Evolutionary conservation across 2,329 filamentous ascomycete species (phyloP), one percentile per base, ranked within the genome.

Genomic region (Colletotrichum somersetense): DNA sequence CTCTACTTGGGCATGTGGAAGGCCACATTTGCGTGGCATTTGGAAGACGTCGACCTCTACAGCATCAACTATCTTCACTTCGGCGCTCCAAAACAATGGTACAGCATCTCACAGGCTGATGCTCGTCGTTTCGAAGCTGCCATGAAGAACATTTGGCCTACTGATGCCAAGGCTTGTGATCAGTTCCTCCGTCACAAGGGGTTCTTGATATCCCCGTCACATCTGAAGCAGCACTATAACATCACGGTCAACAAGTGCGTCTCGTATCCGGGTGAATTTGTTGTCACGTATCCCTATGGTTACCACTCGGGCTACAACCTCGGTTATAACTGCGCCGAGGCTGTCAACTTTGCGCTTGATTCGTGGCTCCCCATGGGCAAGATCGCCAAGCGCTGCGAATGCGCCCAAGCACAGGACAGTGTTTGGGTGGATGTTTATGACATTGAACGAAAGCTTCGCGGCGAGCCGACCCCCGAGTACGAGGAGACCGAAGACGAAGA

Each of bases 51-150:
- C 53, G 96, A 99, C 84, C 89, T 99, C 5, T 99, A 99, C 89
- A 98, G 95, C 81, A 99, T 99, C 87, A 99, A 99, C 84, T 99
- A 98, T 81, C 95, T 99, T 72, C 96, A 99, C 79, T 99, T 99
- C 80, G 96, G 96, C 66, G 96, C 96, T 1, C 96, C 96, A 0
- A 99, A 99, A 83, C 96, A 99, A 81, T 99, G 96, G 96, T 99
- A 99, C 84, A 98, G 95, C 82, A 98, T 99, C 75, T 97, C 96
- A 0, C 97, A 98, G 81, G 93, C 93, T 75, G 96, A 99, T 80
- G 95, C 96, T 18, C 91, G 95, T 62, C 92, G 93, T 20, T 99
- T 99, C 77, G 96, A 99, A 82, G 90, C 91, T 48, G 96, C 94
- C 53, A 99, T 99, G 96, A 96, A 93, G 83, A 95, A 88, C 79